Conservation (phyloP, 2,329 filamentous ascomycete species). For the Fusarium concolor region DNA sequence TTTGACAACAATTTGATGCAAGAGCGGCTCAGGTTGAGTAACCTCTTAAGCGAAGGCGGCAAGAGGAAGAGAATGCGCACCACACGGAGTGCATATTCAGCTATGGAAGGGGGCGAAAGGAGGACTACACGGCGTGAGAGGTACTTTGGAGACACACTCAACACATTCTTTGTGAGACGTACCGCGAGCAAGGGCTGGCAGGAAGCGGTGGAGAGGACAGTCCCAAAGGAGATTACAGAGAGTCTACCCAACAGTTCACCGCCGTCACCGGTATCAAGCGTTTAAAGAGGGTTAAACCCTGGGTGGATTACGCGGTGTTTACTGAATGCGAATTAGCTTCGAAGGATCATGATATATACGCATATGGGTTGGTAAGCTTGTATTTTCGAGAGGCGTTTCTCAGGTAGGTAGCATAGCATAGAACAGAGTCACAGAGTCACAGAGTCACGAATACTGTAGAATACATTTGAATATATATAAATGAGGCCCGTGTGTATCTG, state of each 20-base stretch:
- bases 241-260: constrained; percentile 30
- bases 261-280: constrained; percentile 21
- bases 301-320: constrained; percentile 18
- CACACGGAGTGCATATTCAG: constrained; percentile 80
- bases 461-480: constrained; percentile 9
- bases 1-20: constrained; percentile 79
- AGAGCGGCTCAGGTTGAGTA: constrained; percentile 72
- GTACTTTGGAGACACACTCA: constrained; percentile 75
- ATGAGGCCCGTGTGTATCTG: not conserved
- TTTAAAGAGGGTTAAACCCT: constrained; percentile 5
- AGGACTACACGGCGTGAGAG: constrained; percentile 74
- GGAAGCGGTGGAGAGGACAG: constrained; percentile 37
- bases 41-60: constrained; percentile 70
- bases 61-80: constrained; percentile 68
- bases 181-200: constrained; percentile 66
- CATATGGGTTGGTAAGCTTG: constrained; percentile 10
- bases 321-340: not conserved
- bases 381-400: constrained; percentile 21
- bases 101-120: constrained; percentile 79
- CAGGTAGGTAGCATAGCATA: constrained; percentile 14
- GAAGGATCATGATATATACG: constrained; percentile 4
- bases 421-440: not conserved
- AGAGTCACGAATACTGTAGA: constrained; percentile 7
- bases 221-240: constrained; percentile 28
- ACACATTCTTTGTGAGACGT: constrained; percentile 70